Conservation (phyloP, 2,329 filamentous ascomycete genomes). For the Aureobasidium sp. region DNA sequence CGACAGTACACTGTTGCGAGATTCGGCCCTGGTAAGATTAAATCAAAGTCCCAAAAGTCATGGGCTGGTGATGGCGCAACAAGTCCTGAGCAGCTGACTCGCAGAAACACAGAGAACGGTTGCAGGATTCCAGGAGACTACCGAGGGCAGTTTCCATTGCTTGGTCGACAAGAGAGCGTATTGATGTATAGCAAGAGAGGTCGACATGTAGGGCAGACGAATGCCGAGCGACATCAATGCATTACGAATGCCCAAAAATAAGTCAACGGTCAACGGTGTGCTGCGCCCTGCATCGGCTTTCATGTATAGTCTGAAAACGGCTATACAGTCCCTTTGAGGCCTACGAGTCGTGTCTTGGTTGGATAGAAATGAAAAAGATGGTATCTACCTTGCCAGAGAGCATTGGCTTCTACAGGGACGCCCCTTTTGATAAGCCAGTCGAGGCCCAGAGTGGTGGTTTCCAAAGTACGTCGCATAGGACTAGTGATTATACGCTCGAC, state of each 20-base stretch:
- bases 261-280: slow-evolving; percentile 9
- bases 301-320: slow-evolving; percentile 7
- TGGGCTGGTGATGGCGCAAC: neutral
- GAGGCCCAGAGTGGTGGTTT: slow-evolving; percentile 53
- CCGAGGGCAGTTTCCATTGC: neutral
- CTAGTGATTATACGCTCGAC: slow-evolving; percentile 53
- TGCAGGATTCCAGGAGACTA: neutral
- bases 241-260: neutral
- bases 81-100: neutral
- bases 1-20: neutral
- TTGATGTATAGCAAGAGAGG: neutral
- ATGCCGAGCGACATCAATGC: neutral
- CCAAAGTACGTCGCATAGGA: slow-evolving; percentile 57
- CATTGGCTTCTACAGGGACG: slow-evolving; percentile 48
- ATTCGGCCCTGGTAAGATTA: neutral
- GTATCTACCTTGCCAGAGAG: slow-evolving; percentile 55
- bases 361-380: neutral
- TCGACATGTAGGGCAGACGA: neutral
- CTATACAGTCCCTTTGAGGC: neutral
- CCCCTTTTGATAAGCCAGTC: slow-evolving; percentile 51
- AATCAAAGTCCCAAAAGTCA: neutral
- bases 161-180: neutral
- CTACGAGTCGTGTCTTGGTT: neutral
- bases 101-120: neutral
- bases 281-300: slow-evolving; percentile 1